Evolutionary conservation across 2,329 filamentous ascomycete genomes (phyloP).

Genomic region (Alternaria ethzedia): DNA sequence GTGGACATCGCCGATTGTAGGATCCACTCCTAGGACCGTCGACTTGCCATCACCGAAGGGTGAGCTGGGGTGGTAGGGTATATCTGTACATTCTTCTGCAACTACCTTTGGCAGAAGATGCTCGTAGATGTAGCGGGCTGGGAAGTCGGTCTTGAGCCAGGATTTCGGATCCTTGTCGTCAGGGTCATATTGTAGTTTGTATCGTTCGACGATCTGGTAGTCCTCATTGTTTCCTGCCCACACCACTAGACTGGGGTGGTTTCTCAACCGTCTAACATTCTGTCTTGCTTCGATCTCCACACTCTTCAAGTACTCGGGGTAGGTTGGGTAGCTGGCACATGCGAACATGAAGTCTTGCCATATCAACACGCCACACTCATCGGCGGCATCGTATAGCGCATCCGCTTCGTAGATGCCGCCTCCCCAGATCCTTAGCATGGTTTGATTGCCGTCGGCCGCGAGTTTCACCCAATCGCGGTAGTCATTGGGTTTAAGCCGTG

Average conservation of each 20-base stretch:
- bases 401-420: constrained; percentile 80
- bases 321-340: constrained; percentile 66
- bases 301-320: constrained; percentile 63
- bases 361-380: constrained; percentile 77
- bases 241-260: constrained; percentile 86
- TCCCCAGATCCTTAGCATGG: constrained; percentile 83
- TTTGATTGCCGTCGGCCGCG: constrained; percentile 76
- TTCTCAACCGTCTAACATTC: constrained; percentile 74
- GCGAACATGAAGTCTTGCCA: constrained; percentile 90
- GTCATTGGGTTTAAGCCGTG: constrained; percentile 67
- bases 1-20: constrained; percentile 86
- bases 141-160: constrained; percentile 88
- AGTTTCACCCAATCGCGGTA: constrained; percentile 79
- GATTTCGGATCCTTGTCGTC: constrained; percentile 77
- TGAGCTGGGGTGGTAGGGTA: constrained; percentile 78
- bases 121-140: constrained; percentile 92
- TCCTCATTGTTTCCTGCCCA: constrained; percentile 96
- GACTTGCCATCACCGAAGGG: constrained; percentile 81
- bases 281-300: constrained; percentile 59
- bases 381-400: constrained; percentile 75
- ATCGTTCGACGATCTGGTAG: constrained; percentile 81
- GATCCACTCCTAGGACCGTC: constrained; percentile 56
- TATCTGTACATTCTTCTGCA: constrained; percentile 67
- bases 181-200: constrained; percentile 75
- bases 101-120: constrained; percentile 74